Evolutionary conservation across 352 stramenopile genomes (phyloP).

Genomic region (Phytophthora melonis): DNA sequence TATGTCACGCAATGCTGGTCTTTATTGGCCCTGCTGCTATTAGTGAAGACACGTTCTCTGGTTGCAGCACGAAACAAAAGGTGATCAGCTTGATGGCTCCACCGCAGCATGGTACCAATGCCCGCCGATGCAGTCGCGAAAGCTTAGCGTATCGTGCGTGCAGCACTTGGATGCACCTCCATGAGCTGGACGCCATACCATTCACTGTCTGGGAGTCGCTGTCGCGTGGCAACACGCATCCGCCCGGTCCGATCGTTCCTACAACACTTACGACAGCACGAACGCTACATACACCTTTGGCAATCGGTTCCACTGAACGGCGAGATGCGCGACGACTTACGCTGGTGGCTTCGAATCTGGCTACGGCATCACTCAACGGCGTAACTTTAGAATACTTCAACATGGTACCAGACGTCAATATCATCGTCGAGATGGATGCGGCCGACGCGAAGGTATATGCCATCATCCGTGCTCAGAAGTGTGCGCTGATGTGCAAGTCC

Average conservation of each 20-base stretch:
- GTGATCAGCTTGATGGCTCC: conserved; percentile 17
- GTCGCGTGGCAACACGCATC: conserved; percentile 33
- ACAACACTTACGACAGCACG: conserved; percentile 15
- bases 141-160: too few species aligned
- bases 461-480: neutral
- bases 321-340: conserved; percentile 16
- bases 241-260: conserved; percentile 20
- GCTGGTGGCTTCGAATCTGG: conserved; percentile 33
- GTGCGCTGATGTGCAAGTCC: neutral
- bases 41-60: conserved; percentile 33
- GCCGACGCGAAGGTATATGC: conserved; percentile 24
- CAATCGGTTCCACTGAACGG: neutral
- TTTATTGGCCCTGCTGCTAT: conserved; percentile 14
- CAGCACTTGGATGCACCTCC: neutral
- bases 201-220: conserved; percentile 18
- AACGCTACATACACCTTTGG: neutral
- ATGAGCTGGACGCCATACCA: conserved; percentile 15
- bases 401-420: neutral
- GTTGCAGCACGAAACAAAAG: conserved; percentile 13
- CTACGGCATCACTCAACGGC: conserved; percentile 15
- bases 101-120: neutral
- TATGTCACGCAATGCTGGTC: conserved; percentile 14
- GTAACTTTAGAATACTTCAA: conserved; percentile 22
- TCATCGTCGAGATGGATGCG: conserved; percentile 24
- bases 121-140: conserved; percentile 1